Base-by-base conservation (phyloP, 495 filamentous ascomycete genomes). In the Lineolata rhizophorae region DNA sequence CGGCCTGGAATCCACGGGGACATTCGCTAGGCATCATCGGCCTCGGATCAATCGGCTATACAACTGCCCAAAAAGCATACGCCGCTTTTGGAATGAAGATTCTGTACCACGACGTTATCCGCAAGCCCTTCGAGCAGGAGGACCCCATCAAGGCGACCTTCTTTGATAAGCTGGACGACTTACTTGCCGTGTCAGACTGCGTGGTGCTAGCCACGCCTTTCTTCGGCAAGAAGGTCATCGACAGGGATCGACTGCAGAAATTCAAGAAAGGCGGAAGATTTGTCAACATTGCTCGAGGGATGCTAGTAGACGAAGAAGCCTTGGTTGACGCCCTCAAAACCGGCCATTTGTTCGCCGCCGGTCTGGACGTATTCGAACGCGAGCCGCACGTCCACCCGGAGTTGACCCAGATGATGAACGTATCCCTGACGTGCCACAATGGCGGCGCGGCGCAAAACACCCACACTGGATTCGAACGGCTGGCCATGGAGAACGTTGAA, bases 401-500 rank as follows among this genome's bases (percentile, higher is more conserved):
- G 13, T 47, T 75, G 35, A 46, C 53, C 20, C 37, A 38, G 22
- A 56, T 68, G 33, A 19, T 37, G 32, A 51, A 53, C 28, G 70
- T 70, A 1, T 65, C 70, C 47, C 46, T 76, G 34, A 65, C 70
- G 33, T 61, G 61, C 15, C 72, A 78, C 46, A 76, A 72, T 48
- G 72, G 69, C 3, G 70, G 73, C 12, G 69, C 64, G 2, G 70
- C 70, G 11, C 47, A 75, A 29, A 69, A 78, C 49, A 73, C 71
- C 32, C 64, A 69, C 31, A 55, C 61, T 34, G 68, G 65, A 1
- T 78, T 78, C 42, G 73, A 81, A 54, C 55, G 61, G 44, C 39
- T 75, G 41, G 65, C 61, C 13, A 72, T 79, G 70, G 52, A 65
- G 46, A 79, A 78, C 48, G 67, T 78, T 20, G 53, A 68, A 44